These are phyloP conservation scores for Umbelopsis ramanniana DNA, from an alignment of 192 early-diverging fungal species.

Conservation along the genomic window DNA sequence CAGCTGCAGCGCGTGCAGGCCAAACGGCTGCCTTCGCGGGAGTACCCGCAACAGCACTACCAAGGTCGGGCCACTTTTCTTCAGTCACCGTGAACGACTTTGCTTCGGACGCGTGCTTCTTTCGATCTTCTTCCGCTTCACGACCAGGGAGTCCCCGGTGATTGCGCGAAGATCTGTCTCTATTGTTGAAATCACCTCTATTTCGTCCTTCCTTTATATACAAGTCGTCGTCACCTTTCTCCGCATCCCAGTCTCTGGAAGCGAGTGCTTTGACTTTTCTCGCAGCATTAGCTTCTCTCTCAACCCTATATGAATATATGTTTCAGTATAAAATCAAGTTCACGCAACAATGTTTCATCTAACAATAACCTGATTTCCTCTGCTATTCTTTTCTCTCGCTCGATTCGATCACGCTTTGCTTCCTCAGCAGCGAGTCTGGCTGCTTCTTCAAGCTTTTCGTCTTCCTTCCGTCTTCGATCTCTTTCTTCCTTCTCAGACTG, in stretches of 20 bases:
- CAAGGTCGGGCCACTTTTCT: conserved; percentile 6
- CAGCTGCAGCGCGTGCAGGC: neutral
- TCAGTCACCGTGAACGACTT: neutral
- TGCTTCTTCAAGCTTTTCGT: neutral
- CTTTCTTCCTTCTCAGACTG: neutral
- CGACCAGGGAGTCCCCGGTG: neutral
- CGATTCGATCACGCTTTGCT: neutral
- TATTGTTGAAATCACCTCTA: neutral
- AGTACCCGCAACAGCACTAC: neutral
- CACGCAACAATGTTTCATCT: neutral
- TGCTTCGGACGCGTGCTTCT: too few species aligned
- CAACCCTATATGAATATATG: neutral
- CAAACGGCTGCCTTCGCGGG: neutral
- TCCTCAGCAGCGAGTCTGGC: neutral
- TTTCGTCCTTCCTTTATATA: neutral
- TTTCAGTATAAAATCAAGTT: neutral
- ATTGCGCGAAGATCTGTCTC: neutral
- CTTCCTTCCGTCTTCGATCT: neutral
- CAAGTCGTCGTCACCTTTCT: neutral
- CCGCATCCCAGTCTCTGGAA: neutral
- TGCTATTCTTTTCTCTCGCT: neutral
- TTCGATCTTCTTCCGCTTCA: neutral
- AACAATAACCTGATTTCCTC: neutral
- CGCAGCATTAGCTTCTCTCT: conserved; percentile 5
- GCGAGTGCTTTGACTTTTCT: neutral